Evolutionary conservation across 331 rosid species (phyloP).

Genomic region (Rosa hybrid): DNA sequence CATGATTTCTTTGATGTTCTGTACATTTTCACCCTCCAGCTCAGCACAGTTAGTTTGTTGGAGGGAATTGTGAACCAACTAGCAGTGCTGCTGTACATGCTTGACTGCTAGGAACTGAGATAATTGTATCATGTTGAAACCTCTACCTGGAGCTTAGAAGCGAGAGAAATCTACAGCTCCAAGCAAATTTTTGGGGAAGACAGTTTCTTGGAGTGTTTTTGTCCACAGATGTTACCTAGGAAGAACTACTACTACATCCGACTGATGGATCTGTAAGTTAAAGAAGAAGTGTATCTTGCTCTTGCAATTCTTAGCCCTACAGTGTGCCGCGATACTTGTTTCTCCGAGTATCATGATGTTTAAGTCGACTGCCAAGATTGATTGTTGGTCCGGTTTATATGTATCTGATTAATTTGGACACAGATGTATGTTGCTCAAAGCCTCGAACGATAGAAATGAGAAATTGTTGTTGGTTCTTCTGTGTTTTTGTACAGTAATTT

Average conservation of each 20-base stretch:
- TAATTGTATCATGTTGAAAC: conserved; percentile 19
- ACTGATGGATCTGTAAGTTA: conserved; percentile 14
- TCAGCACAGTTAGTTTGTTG: conserved; percentile 17
- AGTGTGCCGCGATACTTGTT: conserved; percentile 8
- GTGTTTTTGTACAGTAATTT: not conserved
- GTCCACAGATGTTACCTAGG: conserved; percentile 16
- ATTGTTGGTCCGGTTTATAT: conserved; percentile 14
- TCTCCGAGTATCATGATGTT: not conserved
- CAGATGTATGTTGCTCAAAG: conserved; percentile 5
- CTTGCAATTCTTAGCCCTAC: conserved; percentile 28
- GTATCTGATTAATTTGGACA: conserved; percentile 15
- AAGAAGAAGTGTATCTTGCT: conserved; percentile 5
- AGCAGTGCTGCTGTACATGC: conserved; percentile 31
- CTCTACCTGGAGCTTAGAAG: conserved; percentile 25
- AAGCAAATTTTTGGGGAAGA: conserved; percentile 12
- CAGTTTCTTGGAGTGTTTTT: conserved; percentile 1
- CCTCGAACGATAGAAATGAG: conserved; percentile 4
- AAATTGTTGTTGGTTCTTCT: not conserved
- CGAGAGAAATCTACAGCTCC: conserved; percentile 24
- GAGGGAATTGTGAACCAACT: conserved; percentile 32
- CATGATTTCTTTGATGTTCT: conserved; percentile 35
- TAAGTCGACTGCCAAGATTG: conserved; percentile 11
- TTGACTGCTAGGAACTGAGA: conserved; percentile 28
- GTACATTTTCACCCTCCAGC: conserved; percentile 29
- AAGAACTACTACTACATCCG: conserved; percentile 18